Evolutionary conservation across 768 basidiomycete species (phyloP), one percentile per base, ranked within the genome.

Genomic region (Jaapia argillacea): DNA sequence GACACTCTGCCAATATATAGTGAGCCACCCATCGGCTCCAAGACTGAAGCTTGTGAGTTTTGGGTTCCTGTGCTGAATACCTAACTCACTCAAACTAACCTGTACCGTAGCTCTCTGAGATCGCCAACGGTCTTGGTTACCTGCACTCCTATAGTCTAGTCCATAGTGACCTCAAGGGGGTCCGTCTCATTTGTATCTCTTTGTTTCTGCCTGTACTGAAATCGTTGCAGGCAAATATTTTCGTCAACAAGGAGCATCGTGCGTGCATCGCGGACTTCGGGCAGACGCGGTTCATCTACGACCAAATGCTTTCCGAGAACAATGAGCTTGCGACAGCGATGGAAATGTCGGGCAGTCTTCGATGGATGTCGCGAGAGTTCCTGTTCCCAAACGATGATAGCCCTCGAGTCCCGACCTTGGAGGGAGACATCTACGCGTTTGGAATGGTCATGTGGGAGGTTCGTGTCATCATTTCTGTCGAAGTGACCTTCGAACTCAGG

Each of bases 81-180:
- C n/a, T n/a, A n/a, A n/a, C n/a, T n/a, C n/a, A n/a, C n/a, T n/a
- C n/a, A n/a, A n/a, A n/a, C n/a, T n/a, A n/a, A n/a, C n/a, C n/a
- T n/a, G n/a, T n/a, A n/a, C n/a, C n/a, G n/a, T n/a, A 41, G 40
- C 12, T 25, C 14, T 21, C 10, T 18, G 40, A 41, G 26, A 25
- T 41, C 24, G 25, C 40, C 20, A 6, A 41, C 14, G 43, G 43
- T 12, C 18, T 44, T 16, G 33, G n/a, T 5, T 44, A 44, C 33
- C 36, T 44, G 4, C 43, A 44, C 36, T 44, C 22, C 12, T 14
- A 25, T 14, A 39, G 25, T 20, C 18, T 44, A 6, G 43, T 44
- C 14, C 43, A 44, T 23, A 37, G 43, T 21, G 43, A 44, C 36
- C 25, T 44, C 23, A 16, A 25, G 4, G 36, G 27, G 3, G 39